Evolutionary conservation across 139 green algal genomes (phyloP), one percentile per base, ranked within the genome.

Genomic region (Chloropicon primus): DNA sequence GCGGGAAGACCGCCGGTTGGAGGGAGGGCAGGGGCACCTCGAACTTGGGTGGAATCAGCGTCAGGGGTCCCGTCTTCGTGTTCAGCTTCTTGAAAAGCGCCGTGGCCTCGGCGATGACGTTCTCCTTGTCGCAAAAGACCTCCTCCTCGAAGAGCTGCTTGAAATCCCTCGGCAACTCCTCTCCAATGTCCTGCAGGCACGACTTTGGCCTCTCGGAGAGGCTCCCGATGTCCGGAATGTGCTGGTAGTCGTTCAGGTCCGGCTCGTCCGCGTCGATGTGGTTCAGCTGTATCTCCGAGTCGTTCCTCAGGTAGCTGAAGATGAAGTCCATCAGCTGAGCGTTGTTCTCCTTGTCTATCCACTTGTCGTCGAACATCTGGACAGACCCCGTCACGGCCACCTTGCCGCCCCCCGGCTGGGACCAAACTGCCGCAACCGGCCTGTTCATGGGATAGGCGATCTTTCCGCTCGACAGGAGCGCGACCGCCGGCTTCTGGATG

Each of bases 271-370:
- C 87, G 75, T 96, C 85, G 26, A 86, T 72, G 22, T 80, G 71
- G 75, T 93, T 83, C 72, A 94, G 87, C 28, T 75, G 17, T 2
- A 92, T 22, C 10, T 83, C 76, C 21, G 80, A 85, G 27, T 84
- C 84, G 84, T 88, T 85, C 22, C 77, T 77, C 28, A 96, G 81
- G 84, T 88, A 96, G 54, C 88, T 88, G 86, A 96, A 91, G 0
- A 93, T 24, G 78, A 90, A 96, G 76, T 96, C 91, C 78, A 92
- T 89, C 75, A 96, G 26, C 24, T 74, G 71, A 10, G 17, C 71
- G 79, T 97, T 97, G 78, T 91, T 88, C 84, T 96, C 90, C 82
- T 93, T 92, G 80, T 93, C 88, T 1, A 97, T 86, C 88, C 89
- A 97, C 62, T 87, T 86, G 78, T 97, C 92, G 28, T 90, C 84